A percentile compares a stretch with the other conserved stretches of the same genome.
Conservation (phyloP, 441 rosid species). For the Pelargonium citronellum region DNA sequence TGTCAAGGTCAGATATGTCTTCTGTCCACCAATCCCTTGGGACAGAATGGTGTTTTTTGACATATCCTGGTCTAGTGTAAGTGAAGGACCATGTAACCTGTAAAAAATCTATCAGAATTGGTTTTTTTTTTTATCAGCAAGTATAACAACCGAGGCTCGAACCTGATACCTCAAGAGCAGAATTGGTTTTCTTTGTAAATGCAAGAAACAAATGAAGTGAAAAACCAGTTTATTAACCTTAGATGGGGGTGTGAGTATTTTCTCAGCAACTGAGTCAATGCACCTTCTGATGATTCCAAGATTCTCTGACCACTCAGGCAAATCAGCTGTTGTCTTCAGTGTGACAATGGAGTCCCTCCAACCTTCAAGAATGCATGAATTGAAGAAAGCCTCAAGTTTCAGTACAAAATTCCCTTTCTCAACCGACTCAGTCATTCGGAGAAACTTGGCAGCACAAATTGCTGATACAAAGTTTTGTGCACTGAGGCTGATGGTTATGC, state of each 20-base stretch:
- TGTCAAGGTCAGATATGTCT: slow-evolving; percentile 79
- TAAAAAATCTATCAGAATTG: slow-evolving; percentile 7
- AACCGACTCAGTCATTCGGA: slow-evolving; percentile 75
- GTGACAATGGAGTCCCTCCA: slow-evolving; percentile 89
- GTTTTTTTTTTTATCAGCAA: not conserved
- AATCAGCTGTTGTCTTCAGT: slow-evolving; percentile 55
- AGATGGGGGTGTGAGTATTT: slow-evolving; percentile 61
- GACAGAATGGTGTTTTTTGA: slow-evolving; percentile 49
- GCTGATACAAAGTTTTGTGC: slow-evolving; percentile 80
- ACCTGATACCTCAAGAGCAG: too few species aligned
- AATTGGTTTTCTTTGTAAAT: not conserved
- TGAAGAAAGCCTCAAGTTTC: slow-evolving; percentile 88
- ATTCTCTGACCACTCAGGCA: slow-evolving; percentile 87
- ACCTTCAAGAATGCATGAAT: slow-evolving; percentile 81
- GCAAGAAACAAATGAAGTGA: not conserved
- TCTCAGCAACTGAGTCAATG: slow-evolving; percentile 72
- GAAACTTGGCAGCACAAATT: slow-evolving; percentile 86
- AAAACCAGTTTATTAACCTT: slow-evolving; percentile 33
- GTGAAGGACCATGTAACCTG: slow-evolving; percentile 95
- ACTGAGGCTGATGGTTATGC: slow-evolving; percentile 74
- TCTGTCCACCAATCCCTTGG: slow-evolving; percentile 99
- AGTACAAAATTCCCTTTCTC: slow-evolving; percentile 70
- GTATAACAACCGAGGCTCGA: too few species aligned
- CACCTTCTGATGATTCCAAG: slow-evolving; percentile 81
- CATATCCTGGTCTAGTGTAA: slow-evolving; percentile 71